phyloP scores from a whole-genome alignment of 106 monocot species.

The Phalaenopsis aphrodite region DNA sequence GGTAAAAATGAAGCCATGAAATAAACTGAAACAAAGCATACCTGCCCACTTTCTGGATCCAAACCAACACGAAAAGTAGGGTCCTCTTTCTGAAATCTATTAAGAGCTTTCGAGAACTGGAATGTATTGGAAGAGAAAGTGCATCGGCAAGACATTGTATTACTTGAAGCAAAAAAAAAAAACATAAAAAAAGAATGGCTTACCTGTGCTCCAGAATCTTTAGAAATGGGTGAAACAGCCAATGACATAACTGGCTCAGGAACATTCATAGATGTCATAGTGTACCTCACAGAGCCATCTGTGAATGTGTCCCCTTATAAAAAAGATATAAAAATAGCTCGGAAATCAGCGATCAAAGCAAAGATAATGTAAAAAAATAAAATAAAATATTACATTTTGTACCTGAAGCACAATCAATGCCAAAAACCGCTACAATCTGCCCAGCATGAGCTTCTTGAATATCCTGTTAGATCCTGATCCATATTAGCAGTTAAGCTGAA shows the following conservation, averaged over 20 bases:
- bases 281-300: slow-evolving; percentile 90
- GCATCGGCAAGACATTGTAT: not conserved
- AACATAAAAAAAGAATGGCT: slow-evolving; percentile 25
- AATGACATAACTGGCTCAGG: slow-evolving; percentile 99
- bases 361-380: slow-evolving; percentile 2
- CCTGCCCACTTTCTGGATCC: slow-evolving; percentile 96
- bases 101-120: slow-evolving; percentile 97
- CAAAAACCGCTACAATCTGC: slow-evolving; percentile 99
- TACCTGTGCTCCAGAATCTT: slow-evolving; percentile 99
- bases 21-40: slow-evolving; percentile 14
- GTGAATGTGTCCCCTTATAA: slow-evolving; percentile 93
- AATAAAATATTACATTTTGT: not conserved
- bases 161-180: not conserved
- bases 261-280: slow-evolving; percentile 99
- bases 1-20: not conserved
- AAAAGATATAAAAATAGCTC: slow-evolving; percentile 7
- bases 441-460: slow-evolving; percentile 98
- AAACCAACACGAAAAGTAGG: slow-evolving; percentile 97
- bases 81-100: slow-evolving; percentile 94
- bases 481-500: not conserved
- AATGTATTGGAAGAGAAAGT: slow-evolving; percentile 8
- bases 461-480: slow-evolving; percentile 40
- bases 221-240: slow-evolving; percentile 92
- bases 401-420: slow-evolving; percentile 99
- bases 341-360: not conserved